Base-by-base conservation (phyloP, 805 yeast species). In the Metschnikowia hibisci region DNA sequence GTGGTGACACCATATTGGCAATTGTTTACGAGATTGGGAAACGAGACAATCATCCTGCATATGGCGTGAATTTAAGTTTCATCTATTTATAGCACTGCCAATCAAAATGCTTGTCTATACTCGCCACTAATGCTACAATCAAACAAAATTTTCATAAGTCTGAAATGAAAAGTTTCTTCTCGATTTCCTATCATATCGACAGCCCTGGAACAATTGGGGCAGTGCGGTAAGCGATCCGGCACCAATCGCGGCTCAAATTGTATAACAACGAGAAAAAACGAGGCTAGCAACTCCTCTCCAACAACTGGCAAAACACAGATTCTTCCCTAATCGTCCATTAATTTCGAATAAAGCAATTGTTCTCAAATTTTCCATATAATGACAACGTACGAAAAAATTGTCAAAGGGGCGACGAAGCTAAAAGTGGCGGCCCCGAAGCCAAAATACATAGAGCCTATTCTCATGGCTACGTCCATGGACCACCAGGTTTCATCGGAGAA, bases 401-500 rank as follows among this genome's bases (percentile, higher is more conserved):
- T 85, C 51, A 86, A 85, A 68, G 73, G 74, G 13, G 73, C 72
- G 52, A 66, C 76, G 50, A 66, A 70, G 54, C 67, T 71, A 46
- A 69, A 70, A 80, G 77, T 87, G 67, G 98, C 98, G 9, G 96
- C 98, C n/a, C 99, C 99, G 6, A 93, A 93, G 66, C 84, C 95
- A 30, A 93, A 93, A 63, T 93, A 93, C 61, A 81, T 93, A 41
- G 98, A 91, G 67, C 98, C 98, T 1, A 87, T 93, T 41, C 72
- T 93, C 26, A 74, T 81, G 73, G 73, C 84, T 23, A 84, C 89
- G 2, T 73, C 76, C 39, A 71, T 73, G 39, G 76, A 76, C 26
- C 74, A 68, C 46, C 51, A 45, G 58, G 54, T 61, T 1, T 64
- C 62, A 25, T 42, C 61, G 8, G 81, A 76, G 14, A 77, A 86